Evolutionary conservation across 1,284 basidiomycete species (phyloP), one percentile per base, ranked within the genome.

Genomic region (Marasmius oreades): DNA sequence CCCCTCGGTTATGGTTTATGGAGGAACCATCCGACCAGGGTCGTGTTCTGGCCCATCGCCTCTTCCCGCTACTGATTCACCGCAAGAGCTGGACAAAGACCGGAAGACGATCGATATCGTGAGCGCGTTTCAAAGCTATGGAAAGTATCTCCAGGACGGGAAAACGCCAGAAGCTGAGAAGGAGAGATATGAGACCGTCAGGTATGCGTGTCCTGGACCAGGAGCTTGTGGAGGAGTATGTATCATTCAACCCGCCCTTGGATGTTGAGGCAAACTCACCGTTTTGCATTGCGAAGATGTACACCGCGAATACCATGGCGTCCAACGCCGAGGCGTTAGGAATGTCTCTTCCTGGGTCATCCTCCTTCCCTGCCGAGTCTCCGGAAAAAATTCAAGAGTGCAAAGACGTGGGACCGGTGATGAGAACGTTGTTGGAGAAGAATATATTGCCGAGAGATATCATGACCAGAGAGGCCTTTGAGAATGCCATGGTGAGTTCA

Each of bases 261-360:
- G 20, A 60, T n/a, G n/a, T n/a, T 69, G 47, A 64, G 62, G 55
- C 58, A 68, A 52, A 65, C 71, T 20, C 68, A 64, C 24, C 47
- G 59, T 36, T 12, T n/a, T n/a, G n/a, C n/a, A n/a, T n/a, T 62
- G 10, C 28, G 28, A 31, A 92, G 90, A 92, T 92, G 90, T 97
- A 96, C 74, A 98, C 95, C 16, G 95, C 94, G 23, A 98, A 97
- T 73, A 97, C 95, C 1, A 95, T 98, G 89, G 92, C 94, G 6
- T 95, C 93, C 59, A 91, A 92, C 14, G 81, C 92, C 47, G 95
- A 98, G 72, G 93, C 90, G 0, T 73, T 98, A 62, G 95, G 95
- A 18, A 98, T 98, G 95, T 85, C 92, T n/a, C 74, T 98, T 7
- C 91, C 95, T 4, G 95, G 95, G n/a, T 95, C 93, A 23, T 95